Conservation (phyloP, 1,284 basidiomycete species). For the Austroboletus novae-zelandiae region DNA sequence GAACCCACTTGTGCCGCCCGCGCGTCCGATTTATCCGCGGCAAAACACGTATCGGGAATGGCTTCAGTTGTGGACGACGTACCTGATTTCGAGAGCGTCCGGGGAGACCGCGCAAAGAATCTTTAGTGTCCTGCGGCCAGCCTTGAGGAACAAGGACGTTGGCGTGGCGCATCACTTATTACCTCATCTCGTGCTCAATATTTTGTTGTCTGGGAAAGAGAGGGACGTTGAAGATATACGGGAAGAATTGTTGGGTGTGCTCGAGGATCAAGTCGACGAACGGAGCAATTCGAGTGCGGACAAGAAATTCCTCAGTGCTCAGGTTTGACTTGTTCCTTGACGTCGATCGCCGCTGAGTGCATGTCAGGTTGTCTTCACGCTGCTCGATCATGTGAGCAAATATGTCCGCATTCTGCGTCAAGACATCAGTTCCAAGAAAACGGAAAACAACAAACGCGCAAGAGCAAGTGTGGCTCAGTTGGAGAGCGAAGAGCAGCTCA, state of each 20-base stretch:
- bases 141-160: conserved; percentile 87
- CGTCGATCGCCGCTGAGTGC: neutral
- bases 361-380: conserved; percentile 81
- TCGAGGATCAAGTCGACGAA: conserved; percentile 83
- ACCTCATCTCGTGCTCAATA: conserved; percentile 89
- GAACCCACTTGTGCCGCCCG: conserved; percentile 36
- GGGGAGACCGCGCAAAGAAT: conserved; percentile 62
- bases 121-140: conserved; percentile 79
- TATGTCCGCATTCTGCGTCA: conserved; percentile 78
- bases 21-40: conserved; percentile 76
- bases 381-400: conserved; percentile 93
- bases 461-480: conserved; percentile 36
- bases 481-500: conserved; percentile 56
- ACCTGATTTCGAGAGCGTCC: conserved; percentile 73
- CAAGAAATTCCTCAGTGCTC: conserved; percentile 84
- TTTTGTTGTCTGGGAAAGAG: conserved; percentile 75
- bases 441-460: conserved; percentile 46
- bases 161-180: conserved; percentile 88
- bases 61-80: conserved; percentile 88
- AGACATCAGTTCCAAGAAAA: conserved; percentile 50
- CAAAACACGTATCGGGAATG: conserved; percentile 91
- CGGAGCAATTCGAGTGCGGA: conserved; percentile 61
- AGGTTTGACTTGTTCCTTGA: conserved; percentile 49
- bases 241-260: conserved; percentile 76
- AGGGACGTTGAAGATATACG: conserved; percentile 67